Evolutionary conservation across 352 stramenopile genomes (phyloP).

Genomic region (Globisporangium heterothallicum): DNA sequence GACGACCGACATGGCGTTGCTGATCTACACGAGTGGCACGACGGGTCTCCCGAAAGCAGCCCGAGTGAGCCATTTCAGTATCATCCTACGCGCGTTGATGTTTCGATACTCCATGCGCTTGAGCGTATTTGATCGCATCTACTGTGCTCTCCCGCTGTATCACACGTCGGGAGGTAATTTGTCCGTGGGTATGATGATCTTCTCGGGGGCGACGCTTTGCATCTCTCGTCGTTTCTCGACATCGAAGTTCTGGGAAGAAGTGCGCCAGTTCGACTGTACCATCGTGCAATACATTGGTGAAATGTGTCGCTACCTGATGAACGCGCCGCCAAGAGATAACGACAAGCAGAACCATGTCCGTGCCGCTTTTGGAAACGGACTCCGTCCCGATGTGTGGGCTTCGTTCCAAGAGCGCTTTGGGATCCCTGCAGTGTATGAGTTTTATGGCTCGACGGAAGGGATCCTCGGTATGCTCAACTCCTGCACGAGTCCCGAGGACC

Average conservation of each 20-base stretch:
- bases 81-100: constrained; percentile 51
- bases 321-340: constrained; percentile 33
- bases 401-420: constrained; percentile 84
- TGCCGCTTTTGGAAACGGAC: constrained; percentile 87
- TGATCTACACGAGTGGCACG: constrained; percentile 87
- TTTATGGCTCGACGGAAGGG: constrained; percentile 90
- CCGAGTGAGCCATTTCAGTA: constrained; percentile 67
- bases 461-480: constrained; percentile 78
- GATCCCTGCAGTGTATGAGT: constrained; percentile 86
- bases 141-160: constrained; percentile 79
- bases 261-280: constrained; percentile 56
- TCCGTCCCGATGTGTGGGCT: constrained; percentile 86
- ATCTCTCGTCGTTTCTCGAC: constrained; percentile 75
- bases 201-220: constrained; percentile 65
- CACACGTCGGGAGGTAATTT: constrained; percentile 81
- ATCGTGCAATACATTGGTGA: constrained; percentile 90
- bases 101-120: constrained; percentile 52
- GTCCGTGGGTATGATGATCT: constrained; percentile 76
- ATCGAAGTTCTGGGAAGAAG: constrained; percentile 73
- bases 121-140: constrained; percentile 58
- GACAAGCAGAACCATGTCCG: constrained; percentile 69
- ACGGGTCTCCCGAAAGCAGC: constrained; percentile 78
- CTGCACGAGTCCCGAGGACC: constrained; percentile 50
- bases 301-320: constrained; percentile 85
- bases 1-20: constrained; percentile 55